phyloP scores from a whole-genome alignment of 2,329 filamentous ascomycete genomes.

The Colletotrichum karsti region DNA sequence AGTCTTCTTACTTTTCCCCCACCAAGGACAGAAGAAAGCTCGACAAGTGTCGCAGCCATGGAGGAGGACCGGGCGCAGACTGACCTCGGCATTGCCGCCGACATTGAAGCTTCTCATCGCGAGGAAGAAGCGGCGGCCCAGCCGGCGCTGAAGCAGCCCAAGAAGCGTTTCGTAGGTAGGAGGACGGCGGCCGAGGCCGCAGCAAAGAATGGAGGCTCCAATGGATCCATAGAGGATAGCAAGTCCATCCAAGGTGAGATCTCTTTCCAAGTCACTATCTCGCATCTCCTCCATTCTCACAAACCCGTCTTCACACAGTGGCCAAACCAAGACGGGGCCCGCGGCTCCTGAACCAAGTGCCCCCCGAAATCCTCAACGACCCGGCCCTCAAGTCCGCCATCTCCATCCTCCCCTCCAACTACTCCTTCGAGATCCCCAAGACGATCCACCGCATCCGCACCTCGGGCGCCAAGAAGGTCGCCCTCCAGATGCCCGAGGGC shows the following conservation, averaged over 20 bases:
- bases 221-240: constrained; percentile 60
- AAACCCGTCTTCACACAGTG: constrained; percentile 56
- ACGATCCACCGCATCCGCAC: constrained; percentile 94
- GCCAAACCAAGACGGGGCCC: constrained; percentile 76
- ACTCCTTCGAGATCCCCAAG: constrained; percentile 98
- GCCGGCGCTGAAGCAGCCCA: constrained; percentile 73
- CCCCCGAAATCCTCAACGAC: constrained; percentile 85
- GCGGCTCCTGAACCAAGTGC: constrained; percentile 90
- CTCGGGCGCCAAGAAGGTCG: constrained; percentile 81
- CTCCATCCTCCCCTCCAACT: constrained; percentile 88
- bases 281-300: constrained; percentile 17
- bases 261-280: not conserved
- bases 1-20: too few relatives aligned
- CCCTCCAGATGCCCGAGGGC: constrained; percentile 97
- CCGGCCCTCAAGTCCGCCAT: constrained; percentile 88
- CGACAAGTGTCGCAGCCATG: constrained; percentile 55
- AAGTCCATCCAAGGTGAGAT: constrained; percentile 64
- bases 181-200: constrained; percentile 69
- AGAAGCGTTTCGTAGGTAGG: constrained; percentile 90
- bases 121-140: constrained; percentile 42
- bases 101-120: constrained; percentile 62
- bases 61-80: constrained; percentile 78
- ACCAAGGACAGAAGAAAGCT: not conserved
- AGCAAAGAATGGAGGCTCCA: constrained; percentile 48
- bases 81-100: constrained; percentile 74